phyloP scores from a whole-genome alignment of 2,329 filamentous ascomycete species.

The Clonostachys chloroleuca region DNA sequence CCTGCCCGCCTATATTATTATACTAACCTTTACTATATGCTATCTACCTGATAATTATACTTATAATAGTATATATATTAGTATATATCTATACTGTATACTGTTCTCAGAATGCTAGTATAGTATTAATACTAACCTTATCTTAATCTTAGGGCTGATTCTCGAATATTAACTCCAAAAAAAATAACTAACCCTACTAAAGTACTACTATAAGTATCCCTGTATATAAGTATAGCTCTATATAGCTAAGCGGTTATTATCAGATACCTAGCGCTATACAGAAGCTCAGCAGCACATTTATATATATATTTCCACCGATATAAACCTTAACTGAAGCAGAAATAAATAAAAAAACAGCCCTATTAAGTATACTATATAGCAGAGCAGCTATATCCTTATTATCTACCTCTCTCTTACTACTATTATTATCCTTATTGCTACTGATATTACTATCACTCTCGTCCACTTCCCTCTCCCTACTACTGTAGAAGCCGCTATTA shows the following conservation, averaged over 20 bases:
- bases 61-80: constrained; percentile 4
- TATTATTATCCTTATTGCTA: not conserved
- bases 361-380: not conserved
- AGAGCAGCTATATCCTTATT: not conserved
- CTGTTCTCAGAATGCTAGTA: constrained; percentile 2
- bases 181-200: constrained; percentile 6
- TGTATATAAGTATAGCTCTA: constrained; percentile 3
- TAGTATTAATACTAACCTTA: constrained; percentile 1
- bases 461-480: no score
- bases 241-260: constrained; percentile 2
- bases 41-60: constrained; percentile 6
- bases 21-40: constrained; percentile 5
- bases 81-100: constrained; percentile 4
- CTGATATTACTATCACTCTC: not conserved
- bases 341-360: no score
- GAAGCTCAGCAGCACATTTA: constrained; percentile 6
- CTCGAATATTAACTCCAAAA: constrained; percentile 4
- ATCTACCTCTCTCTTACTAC: not conserved
- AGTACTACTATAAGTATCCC: constrained; percentile 4
- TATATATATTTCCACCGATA: constrained; percentile 6
- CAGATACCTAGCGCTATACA: constrained; percentile 4
- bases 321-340: constrained; percentile 5
- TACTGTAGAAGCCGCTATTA: not conserved
- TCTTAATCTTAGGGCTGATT: constrained; percentile 1
- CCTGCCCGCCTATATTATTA: constrained; percentile 4